Evolutionary conservation across 768 basidiomycete genomes (phyloP).

Genomic region (Ramaria sp.): DNA sequence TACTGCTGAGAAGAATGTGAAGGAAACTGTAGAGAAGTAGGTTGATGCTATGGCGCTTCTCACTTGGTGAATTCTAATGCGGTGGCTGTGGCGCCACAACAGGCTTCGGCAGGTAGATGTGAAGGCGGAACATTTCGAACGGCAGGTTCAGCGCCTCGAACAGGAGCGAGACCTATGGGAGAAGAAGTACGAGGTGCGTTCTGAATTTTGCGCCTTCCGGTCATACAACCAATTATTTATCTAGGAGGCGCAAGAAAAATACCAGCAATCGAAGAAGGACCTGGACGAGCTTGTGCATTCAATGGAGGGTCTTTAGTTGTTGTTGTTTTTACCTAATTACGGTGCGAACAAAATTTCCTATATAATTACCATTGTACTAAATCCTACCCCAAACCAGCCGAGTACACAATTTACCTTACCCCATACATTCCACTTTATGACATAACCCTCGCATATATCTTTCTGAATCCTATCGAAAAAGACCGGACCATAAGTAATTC

Average conservation of each 20-base stretch:
- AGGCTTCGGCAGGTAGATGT: conserved; percentile 95
- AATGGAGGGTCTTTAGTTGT: conserved; percentile 60
- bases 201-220: neutral
- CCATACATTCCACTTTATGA: neutral
- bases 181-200: conserved; percentile 83
- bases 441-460: neutral
- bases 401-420: neutral
- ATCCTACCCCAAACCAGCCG: neutral
- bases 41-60: conserved; percentile 22
- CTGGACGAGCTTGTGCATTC: conserved; percentile 69
- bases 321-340: neutral
- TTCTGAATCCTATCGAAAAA: neutral
- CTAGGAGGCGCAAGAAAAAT: conserved; percentile 65
- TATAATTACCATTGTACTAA: neutral
- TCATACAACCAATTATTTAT: conserved; percentile 6
- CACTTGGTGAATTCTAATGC: neutral
- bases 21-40: conserved; percentile 94
- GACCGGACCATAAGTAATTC: neutral
- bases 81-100: conserved; percentile 8
- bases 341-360: neutral
- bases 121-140: conserved; percentile 97
- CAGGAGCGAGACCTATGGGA: conserved; percentile 91
- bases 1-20: conserved; percentile 88
- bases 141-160: conserved; percentile 76
- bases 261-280: conserved; percentile 62